Evolutionary conservation across 129 eudicot species (phyloP), one percentile per base, ranked within the genome.

Genomic region (Sambucus nigra): DNA sequence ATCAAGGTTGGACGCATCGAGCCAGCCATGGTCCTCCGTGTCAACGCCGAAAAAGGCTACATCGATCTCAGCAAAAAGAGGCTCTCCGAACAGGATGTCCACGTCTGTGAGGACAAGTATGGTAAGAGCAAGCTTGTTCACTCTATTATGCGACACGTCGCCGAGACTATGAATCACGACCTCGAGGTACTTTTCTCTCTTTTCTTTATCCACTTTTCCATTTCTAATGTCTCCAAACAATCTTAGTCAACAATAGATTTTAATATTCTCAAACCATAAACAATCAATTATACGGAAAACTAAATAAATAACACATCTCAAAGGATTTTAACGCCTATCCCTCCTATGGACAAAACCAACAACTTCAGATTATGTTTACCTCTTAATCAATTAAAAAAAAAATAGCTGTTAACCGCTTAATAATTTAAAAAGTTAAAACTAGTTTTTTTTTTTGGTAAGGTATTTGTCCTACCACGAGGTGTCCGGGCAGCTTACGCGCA

Each of bases 81-180:
- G 79, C 55, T 81, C 15, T 73, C 84, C 25, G 91, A 81, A 32
- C 85, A 81, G 65, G 91, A 81, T 67, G 41, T 81, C 27, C 70
- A 64, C 53, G 24, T 66, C 5, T 81, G 91, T 28, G 91, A 81
- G 42, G 91, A 81, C 70, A 67, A 63, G 68, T 81, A 59, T 27
- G 77, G 76, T 57, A 81, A 81, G 78, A 81, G 88, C 61, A 81
- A 81, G 78, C 83, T 81, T 59, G 88, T 81, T 39, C 88, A 81
- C 63, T 81, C 88, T 2, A 81, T 81, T 53, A 76, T 81, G 88
- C 77, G 88, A 3, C 88, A 81, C 52, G 88, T 81, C 26, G 80
- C 91, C 0, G 91, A 81, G 58, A 81, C 91, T 28, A 64, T 70
- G 69, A 68, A 56, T 21, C 71, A 56, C 19, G 82, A 77, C 77